phyloP scores from a whole-genome alignment of 768 basidiomycete genomes.

The Mycena capillaripes region DNA sequence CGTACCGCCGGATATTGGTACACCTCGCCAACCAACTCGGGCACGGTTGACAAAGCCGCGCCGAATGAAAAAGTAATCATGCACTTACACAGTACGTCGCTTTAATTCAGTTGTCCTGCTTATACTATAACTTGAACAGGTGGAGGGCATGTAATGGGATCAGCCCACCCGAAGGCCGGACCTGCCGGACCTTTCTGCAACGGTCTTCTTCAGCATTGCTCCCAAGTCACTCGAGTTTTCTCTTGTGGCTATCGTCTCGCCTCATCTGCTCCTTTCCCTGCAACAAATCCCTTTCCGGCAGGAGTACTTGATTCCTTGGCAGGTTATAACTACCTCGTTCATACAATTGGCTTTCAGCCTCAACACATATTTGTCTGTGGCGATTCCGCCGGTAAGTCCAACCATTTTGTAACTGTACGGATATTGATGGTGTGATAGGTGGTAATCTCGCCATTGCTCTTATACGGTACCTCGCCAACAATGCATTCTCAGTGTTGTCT shows the following conservation, averaged over 20 bases:
- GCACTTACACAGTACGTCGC: conserved; percentile 11
- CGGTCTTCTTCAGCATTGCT: conserved; percentile 2
- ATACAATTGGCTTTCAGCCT: conserved; percentile 9
- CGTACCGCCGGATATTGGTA: conserved; percentile 4
- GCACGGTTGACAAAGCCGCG: neutral
- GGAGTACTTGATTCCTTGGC: neutral
- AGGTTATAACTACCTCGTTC: conserved; percentile 1
- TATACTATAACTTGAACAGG: neutral
- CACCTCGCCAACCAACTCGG: neutral
- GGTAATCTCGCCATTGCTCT: conserved; percentile 5
- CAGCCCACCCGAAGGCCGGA: neutral
- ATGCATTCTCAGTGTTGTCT: neutral
- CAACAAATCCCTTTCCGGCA: conserved; percentile 6
- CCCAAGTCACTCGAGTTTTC: neutral
- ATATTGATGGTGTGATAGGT: neutral
- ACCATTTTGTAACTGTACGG: too few relatives aligned
- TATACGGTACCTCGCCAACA: neutral
- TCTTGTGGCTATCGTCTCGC: conserved; percentile 6
- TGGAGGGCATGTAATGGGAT: conserved; percentile 14
- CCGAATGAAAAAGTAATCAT: neutral
- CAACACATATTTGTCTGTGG: conserved; percentile 3
- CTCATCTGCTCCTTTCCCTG: neutral
- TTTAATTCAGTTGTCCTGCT: neutral
- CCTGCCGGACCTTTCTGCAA: conserved; percentile 1
- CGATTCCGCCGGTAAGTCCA: neutral